These are phyloP conservation scores for Diaporthe sp. DNA, from an alignment of 2,329 filamentous ascomycete species.

Conservation along the genomic window DNA sequence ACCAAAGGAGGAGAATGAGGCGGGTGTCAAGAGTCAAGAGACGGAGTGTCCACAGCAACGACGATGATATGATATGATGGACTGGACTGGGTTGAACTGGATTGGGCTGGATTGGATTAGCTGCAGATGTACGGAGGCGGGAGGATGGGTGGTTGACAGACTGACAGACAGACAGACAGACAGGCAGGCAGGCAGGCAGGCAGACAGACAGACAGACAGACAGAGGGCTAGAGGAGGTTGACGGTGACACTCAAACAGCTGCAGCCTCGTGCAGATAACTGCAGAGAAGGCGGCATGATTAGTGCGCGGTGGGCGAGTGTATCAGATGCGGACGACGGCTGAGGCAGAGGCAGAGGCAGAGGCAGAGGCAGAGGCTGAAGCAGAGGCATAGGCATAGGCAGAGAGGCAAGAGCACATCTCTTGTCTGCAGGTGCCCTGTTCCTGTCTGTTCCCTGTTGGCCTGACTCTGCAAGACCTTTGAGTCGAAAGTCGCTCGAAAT, in stretches of 20 bases:
- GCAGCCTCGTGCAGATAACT: conserved; percentile 21
- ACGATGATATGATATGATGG: not conserved
- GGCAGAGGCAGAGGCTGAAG: not conserved
- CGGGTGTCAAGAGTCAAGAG: not conserved
- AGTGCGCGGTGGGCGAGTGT: not conserved
- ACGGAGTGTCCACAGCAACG: not conserved
- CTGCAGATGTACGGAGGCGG: not conserved
- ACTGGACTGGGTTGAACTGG: not conserved
- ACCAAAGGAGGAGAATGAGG: not conserved
- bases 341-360: not conserved
- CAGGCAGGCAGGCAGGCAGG: too few species aligned
- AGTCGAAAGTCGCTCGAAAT: conserved; percentile 29
- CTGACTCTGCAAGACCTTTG: conserved; percentile 23
- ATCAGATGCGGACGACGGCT: conserved; percentile 2
- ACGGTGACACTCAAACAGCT: not conserved
- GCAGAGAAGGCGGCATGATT: conserved; percentile 14
- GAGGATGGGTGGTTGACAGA: too few species aligned
- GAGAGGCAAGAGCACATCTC: not conserved
- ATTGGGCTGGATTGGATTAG: not conserved
- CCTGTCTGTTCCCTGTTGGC: conserved; percentile 10
- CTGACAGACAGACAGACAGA: too few species aligned
- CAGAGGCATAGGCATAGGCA: not conserved
- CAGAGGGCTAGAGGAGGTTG: not conserved
- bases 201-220: too few species aligned
- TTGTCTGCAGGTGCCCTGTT: conserved; percentile 22